phyloP scores from a whole-genome alignment of 164 flowering plant species.

The Buxus sempervirens region DNA sequence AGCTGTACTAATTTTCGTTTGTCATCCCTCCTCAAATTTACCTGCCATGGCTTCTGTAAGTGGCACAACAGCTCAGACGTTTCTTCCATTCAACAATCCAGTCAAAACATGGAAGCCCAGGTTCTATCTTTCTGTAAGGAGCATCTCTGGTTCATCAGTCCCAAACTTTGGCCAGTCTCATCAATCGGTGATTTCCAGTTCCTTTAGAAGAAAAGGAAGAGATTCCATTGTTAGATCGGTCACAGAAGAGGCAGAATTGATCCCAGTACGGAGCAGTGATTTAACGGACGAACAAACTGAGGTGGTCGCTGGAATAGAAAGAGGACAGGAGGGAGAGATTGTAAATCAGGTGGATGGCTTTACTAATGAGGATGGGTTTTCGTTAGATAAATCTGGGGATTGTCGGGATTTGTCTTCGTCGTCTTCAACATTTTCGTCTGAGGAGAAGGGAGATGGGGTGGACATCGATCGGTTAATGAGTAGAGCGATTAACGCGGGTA shows the following conservation, averaged over 20 bases:
- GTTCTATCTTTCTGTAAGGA: background rate
- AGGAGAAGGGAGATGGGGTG: constrained; percentile 8
- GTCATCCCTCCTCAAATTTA: background rate
- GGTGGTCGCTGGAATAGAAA: constrained; percentile 21
- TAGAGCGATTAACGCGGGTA: constrained; percentile 51
- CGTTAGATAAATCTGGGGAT: constrained; percentile 36
- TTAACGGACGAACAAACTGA: constrained; percentile 37
- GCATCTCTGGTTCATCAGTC: background rate
- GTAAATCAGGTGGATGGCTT: constrained; percentile 32
- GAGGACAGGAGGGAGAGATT: constrained; percentile 15
- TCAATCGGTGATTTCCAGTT: background rate
- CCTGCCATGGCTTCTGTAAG: background rate
- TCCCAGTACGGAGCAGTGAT: constrained; percentile 45
- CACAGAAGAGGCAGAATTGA: constrained; percentile 32
- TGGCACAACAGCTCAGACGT: background rate
- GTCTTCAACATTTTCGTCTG: constrained; percentile 21
- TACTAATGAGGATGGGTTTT: constrained; percentile 33
- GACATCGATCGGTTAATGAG: constrained; percentile 36
- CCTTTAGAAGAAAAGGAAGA: background rate
- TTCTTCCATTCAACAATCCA: background rate
- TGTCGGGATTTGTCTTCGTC: background rate
- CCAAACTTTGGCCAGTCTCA: background rate
- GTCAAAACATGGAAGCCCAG: background rate
- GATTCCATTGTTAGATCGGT: background rate
- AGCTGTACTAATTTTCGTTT: no score